Base-by-base conservation (phyloP, 176 grass and related monocot species). In the Cenchrus purpureus region DNA sequence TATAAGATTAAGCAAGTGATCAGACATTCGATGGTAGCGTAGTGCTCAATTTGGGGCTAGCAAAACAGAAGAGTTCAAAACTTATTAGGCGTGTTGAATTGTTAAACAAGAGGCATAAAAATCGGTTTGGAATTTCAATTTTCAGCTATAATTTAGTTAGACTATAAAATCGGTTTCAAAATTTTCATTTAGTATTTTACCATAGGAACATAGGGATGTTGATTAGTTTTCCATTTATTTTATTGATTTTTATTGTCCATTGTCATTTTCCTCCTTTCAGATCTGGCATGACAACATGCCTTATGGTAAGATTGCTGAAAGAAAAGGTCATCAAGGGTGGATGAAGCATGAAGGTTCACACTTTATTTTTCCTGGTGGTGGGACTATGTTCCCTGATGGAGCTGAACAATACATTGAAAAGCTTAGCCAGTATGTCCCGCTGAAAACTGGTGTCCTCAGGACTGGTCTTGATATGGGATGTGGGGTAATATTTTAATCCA, bases 201-300 rank as follows among this genome's bases (percentile, higher is more conserved):
- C 15, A n/a, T 20, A 34, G 11, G n/a, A 50, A 73, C 83, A 31
- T 15, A 61, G 11, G 11, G 49, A 60, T 86, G 1, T 54, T 55
- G 5, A 46, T 37, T 83, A 74, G 13, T 45, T 46, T 5, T 52
- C 17, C 50, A 28, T 25, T 12, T 25, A 34, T 56, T 68, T 2
- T 2, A 2, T 78, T 52, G 15, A 42, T n/a, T 69, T 52, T 80
- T 62, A 20, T 59, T 25, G 34, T 48, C 51, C 63, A 20, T 83
- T 46, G 12, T 75, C 76, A 45, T 89, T 67, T 81, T 72, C 77
- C 80, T 74, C 43, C 51, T 67, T 85, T 52, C 83, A 94, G 93
- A 98, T 98, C 88, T 96, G 97, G 93, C 93, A 96, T 50, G 91
- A 86, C 82, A 94, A 96, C 86, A 98, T 95, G 93, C 93, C 97